Percentiles rank a stretch among this genome's conserved stretches.
Conservation (phyloP, 164 flowering plant species). For the Magnolia sinica region DNA sequence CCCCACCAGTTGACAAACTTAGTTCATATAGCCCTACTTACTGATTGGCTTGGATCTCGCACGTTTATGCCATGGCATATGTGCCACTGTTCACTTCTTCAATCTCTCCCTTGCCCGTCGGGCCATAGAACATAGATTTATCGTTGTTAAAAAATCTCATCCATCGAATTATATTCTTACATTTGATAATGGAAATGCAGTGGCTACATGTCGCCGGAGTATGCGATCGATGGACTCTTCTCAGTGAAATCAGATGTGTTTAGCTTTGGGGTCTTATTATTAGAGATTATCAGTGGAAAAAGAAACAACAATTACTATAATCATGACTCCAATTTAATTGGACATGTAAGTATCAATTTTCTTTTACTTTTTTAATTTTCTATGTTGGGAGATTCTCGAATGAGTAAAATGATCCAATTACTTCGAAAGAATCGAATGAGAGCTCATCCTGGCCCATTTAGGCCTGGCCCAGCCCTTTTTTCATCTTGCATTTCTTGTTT, state of each 20-base stretch:
- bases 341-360: slow-evolving; percentile 7
- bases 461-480: not conserved
- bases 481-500: not conserved
- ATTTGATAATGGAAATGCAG: not conserved
- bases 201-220: not conserved
- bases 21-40: too few relatives aligned
- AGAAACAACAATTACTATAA: slow-evolving; percentile 11
- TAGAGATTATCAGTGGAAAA: slow-evolving; percentile 24
- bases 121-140: not conserved
- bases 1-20: too few relatives aligned
- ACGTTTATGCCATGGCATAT: too few relatives aligned
- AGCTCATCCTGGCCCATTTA: too few relatives aligned
- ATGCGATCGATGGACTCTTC: not conserved
- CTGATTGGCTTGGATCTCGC: too few relatives aligned
- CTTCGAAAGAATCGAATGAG: too few relatives aligned
- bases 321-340: slow-evolving; percentile 4
- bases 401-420: too few relatives aligned
- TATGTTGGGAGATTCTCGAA: too few relatives aligned
- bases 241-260: not conserved
- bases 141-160: not conserved
- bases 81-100: too few relatives aligned
- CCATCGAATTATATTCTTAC: not conserved
- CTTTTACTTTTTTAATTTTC: not conserved
- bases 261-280: not conserved
- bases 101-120: too few relatives aligned